Conservation (phyloP, 2,329 filamentous ascomycete species). For the Albifimbria verrucaria region DNA sequence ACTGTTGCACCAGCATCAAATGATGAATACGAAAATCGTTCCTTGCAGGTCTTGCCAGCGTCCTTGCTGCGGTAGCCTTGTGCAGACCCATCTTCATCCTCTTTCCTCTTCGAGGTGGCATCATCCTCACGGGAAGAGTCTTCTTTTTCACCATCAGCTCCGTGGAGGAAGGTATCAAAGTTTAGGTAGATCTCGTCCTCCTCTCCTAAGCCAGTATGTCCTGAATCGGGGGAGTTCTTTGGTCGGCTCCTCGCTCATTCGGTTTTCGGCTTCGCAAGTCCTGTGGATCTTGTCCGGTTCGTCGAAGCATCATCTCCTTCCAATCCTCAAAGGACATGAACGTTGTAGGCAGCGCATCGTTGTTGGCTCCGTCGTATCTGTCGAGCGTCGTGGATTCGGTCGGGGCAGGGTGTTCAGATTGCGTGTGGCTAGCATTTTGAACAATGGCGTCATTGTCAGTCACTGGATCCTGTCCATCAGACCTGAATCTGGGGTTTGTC, state of each 20-base stretch:
- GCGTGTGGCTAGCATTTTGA: background rate
- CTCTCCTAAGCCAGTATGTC: conserved; percentile 77
- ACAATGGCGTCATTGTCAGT: conserved; percentile 1
- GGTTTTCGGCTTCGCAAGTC: conserved; percentile 62
- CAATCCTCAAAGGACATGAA: conserved; percentile 98
- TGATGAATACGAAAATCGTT: conserved; percentile 94
- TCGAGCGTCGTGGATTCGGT: background rate
- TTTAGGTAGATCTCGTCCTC: conserved; percentile 75
- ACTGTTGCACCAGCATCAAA: conserved; percentile 96
- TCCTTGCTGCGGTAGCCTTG: conserved; percentile 74
- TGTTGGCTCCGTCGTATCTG: conserved; percentile 3
- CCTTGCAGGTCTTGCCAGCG: conserved; percentile 95
- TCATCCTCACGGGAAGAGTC: conserved; percentile 13
- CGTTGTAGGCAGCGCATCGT: conserved; percentile 33
- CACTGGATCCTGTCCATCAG: conserved; percentile 14
- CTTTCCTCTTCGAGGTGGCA: conserved; percentile 34
- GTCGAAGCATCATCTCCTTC: conserved; percentile 90
- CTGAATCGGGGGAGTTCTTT: conserved; percentile 57
- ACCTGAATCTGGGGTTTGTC: conserved; percentile 29
- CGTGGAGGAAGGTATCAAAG: conserved; percentile 39
- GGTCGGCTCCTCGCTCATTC: conserved; percentile 45
- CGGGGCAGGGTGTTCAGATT: background rate
- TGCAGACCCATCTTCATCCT: conserved; percentile 46
- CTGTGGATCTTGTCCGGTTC: conserved; percentile 71
- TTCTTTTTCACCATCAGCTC: conserved; percentile 11